Percentiles rank a stretch among this genome's conserved stretches.
Evolutionary conservation across 1,284 basidiomycete genomes (phyloP).

Genomic region (Cryptococcus jaspeensis): DNA sequence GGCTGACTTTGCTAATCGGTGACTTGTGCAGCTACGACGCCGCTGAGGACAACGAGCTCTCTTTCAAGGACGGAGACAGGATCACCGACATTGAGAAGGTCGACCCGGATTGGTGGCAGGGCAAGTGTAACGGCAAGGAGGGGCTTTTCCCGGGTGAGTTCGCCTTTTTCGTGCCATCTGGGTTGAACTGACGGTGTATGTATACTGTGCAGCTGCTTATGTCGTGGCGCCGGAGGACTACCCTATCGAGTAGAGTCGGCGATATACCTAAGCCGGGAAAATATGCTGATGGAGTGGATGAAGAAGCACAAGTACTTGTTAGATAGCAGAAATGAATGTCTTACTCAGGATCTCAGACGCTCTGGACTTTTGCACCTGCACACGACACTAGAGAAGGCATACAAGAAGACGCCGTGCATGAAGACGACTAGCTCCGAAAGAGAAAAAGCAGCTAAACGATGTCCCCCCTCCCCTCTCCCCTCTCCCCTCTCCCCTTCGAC

Average conservation of each 20-base stretch:
- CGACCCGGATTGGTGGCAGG: slow-evolving; percentile 86
- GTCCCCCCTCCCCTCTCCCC: neutral
- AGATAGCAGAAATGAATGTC: too few species aligned
- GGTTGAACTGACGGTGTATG: neutral
- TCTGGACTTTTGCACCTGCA: too few species aligned
- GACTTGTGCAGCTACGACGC: slow-evolving; percentile 75
- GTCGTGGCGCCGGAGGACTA: slow-evolving; percentile 23
- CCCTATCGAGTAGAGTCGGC: slow-evolving; percentile 1
- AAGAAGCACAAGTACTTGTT: slow-evolving; percentile 15
- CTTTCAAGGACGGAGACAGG: slow-evolving; percentile 75
- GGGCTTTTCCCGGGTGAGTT: slow-evolving; percentile 81
- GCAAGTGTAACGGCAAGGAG: slow-evolving; percentile 63
- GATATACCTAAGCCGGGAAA: neutral
- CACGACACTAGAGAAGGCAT: neutral
- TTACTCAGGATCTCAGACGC: too few species aligned
- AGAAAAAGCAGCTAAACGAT: neutral
- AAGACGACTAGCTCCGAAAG: neutral
- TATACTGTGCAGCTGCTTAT: slow-evolving; percentile 21
- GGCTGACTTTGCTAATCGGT: neutral
- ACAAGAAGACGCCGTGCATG: neutral
- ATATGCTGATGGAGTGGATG: neutral
- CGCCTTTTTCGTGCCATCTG: neutral
- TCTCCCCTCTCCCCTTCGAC: neutral
- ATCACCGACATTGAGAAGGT: slow-evolving; percentile 59
- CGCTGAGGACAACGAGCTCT: slow-evolving; percentile 82